Conservation (phyloP, 495 filamentous ascomycete genomes). For the Penicillium herquei region DNA sequence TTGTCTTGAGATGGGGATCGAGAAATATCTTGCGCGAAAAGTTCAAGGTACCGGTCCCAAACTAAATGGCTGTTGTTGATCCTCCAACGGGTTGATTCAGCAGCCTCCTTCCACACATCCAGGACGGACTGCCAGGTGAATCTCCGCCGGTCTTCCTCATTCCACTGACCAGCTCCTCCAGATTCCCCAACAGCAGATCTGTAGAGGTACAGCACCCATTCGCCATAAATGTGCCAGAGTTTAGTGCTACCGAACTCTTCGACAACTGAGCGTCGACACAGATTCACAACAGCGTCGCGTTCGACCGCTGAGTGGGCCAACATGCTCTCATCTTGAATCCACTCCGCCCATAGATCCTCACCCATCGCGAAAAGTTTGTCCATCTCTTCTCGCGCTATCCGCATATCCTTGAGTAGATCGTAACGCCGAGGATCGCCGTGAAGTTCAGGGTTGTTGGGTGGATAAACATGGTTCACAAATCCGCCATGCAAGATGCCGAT, state of each 20-base stretch:
- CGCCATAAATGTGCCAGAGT: slow-evolving; percentile 85
- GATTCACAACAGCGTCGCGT: slow-evolving; percentile 74
- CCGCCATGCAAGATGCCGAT: slow-evolving; percentile 64
- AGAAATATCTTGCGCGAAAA: slow-evolving; percentile 61
- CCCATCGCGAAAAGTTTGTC: slow-evolving; percentile 64
- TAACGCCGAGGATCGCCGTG: slow-evolving; percentile 50
- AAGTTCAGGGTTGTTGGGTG: slow-evolving; percentile 45
- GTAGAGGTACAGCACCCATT: slow-evolving; percentile 79
- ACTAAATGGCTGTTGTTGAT: slow-evolving; percentile 81
- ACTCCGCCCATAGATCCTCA: slow-evolving; percentile 62
- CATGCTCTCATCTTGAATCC: slow-evolving; percentile 63
- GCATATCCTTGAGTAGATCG: slow-evolving; percentile 60
- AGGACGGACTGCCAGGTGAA: slow-evolving; percentile 75
- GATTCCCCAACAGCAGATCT: slow-evolving; percentile 56
- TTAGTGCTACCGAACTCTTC: slow-evolving; percentile 82
- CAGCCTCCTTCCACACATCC: slow-evolving; percentile 75
- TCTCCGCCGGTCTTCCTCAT: slow-evolving; percentile 70
- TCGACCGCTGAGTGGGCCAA: slow-evolving; percentile 61
- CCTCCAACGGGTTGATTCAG: slow-evolving; percentile 74
- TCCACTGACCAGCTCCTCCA: slow-evolving; percentile 59
- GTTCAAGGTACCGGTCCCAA: slow-evolving; percentile 78
- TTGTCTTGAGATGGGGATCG: slow-evolving; percentile 54
- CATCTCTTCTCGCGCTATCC: slow-evolving; percentile 64
- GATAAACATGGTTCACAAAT: slow-evolving; percentile 55
- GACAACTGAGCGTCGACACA: slow-evolving; percentile 73